Percentiles rank a stretch among this genome's conserved stretches.
phyloP scores from a whole-genome alignment of 208 protist genomes.

The Strigomonas culicis region DNA sequence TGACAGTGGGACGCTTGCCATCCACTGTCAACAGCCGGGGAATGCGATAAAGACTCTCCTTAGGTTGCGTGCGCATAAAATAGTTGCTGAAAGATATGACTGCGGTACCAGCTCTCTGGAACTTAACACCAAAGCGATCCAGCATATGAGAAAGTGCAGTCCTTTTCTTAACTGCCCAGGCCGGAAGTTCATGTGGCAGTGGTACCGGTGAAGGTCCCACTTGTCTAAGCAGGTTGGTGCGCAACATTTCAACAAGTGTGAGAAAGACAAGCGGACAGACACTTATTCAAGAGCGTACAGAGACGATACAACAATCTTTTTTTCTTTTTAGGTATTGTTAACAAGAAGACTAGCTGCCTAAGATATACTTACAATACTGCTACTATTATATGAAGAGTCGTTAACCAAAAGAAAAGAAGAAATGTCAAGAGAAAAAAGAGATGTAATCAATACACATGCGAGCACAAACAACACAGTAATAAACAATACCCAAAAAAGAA shows the following conservation, averaged over 20 bases:
- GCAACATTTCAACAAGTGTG: too few species aligned
- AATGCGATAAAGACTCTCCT: slow-evolving; percentile 73
- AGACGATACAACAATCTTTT: too few species aligned
- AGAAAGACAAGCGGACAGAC: too few species aligned
- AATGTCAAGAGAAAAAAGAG: slow-evolving; percentile 2
- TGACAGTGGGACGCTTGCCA: slow-evolving; percentile 69
- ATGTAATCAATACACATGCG: slow-evolving; percentile 10
- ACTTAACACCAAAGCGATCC: slow-evolving; percentile 27
- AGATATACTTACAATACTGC: background rate
- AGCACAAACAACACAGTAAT: slow-evolving; percentile 6
- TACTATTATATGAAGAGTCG: slow-evolving; percentile 7
- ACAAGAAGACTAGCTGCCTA: background rate
- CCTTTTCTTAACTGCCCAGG: slow-evolving; percentile 66
- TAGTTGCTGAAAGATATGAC: slow-evolving; percentile 54
- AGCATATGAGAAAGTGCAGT: slow-evolving; percentile 40
- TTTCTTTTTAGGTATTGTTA: too few species aligned
- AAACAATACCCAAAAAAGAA: background rate
- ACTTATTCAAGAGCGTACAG: too few species aligned
- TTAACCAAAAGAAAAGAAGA: background rate
- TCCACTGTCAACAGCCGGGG: slow-evolving; percentile 71
- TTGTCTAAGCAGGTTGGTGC: too few species aligned
- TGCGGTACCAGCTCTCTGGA: slow-evolving; percentile 39
- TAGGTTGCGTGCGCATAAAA: slow-evolving; percentile 75
- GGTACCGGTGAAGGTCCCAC: background rate
- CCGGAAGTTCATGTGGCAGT: slow-evolving; percentile 34